These are phyloP conservation scores for Parachlorella kessleri DNA, from an alignment of 139 green algal species.

Conservation along the genomic window DNA sequence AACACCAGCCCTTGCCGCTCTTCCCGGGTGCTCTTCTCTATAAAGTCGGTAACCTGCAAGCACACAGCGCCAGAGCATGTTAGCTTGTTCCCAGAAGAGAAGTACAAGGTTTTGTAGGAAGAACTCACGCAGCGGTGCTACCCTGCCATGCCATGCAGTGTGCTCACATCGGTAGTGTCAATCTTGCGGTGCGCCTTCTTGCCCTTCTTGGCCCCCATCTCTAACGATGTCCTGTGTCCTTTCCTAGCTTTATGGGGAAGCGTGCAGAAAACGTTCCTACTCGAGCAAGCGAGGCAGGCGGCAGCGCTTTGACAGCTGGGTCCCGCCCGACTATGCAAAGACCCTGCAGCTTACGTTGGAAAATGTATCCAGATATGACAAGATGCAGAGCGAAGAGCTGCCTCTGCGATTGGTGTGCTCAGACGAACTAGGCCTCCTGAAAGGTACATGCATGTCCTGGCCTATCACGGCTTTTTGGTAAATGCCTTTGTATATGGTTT, in stretches of 20 bases:
- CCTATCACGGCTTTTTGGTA: too few relatives aligned
- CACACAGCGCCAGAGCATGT: neutral
- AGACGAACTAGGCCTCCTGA: constrained; percentile 38
- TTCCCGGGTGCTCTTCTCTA: constrained; percentile 57
- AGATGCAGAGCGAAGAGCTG: too few relatives aligned
- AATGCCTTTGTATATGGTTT: too few relatives aligned
- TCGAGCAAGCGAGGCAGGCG: too few relatives aligned
- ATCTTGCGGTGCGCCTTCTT: constrained; percentile 25
- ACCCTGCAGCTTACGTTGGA: too few relatives aligned
- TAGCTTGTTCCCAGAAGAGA: neutral
- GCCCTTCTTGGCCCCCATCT: constrained; percentile 1
- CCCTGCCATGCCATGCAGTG: neutral
- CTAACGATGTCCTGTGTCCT: too few relatives aligned
- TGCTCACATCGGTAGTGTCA: constrained; percentile 35
- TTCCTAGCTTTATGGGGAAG: constrained; percentile 5
- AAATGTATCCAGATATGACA: too few relatives aligned
- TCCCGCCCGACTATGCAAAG: too few relatives aligned
- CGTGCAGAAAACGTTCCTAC: too few relatives aligned
- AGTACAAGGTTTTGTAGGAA: constrained; percentile 2
- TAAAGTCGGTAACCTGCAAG: constrained; percentile 58
- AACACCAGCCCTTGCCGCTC: constrained; percentile 53
- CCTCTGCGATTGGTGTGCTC: constrained; percentile 17
- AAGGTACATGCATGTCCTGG: constrained; percentile 9
- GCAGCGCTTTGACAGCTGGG: too few relatives aligned
- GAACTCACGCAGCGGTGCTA: neutral